Evolutionary conservation across 192 early-diverging fungal genomes (phyloP).

Genomic region (Mortierella antarctica): DNA sequence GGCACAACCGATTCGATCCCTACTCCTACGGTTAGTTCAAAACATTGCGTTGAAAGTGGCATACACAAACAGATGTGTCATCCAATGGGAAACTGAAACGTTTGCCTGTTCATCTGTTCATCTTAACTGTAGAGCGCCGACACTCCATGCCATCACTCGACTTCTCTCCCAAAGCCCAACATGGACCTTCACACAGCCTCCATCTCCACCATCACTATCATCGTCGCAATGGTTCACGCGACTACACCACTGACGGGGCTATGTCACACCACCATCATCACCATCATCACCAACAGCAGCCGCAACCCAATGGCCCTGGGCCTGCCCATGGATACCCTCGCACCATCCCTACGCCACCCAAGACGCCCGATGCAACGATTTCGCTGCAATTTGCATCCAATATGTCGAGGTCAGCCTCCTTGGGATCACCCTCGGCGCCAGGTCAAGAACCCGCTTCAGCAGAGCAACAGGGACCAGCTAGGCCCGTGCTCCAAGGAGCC

Average conservation of each 20-base stretch:
- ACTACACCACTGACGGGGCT: constrained; percentile 12
- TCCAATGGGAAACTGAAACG: background rate
- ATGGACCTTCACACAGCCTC: background rate
- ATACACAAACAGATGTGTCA: background rate
- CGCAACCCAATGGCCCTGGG: constrained; percentile 18
- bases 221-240: constrained; percentile 35
- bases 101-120: background rate
- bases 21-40: constrained; percentile 28
- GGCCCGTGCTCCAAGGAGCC: constrained; percentile 39
- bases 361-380: constrained; percentile 40
- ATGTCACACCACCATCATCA: constrained; percentile 1
- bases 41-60: background rate
- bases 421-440: constrained; percentile 31
- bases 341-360: constrained; percentile 43
- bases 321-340: constrained; percentile 22
- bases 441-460: background rate
- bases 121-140: constrained; percentile 29
- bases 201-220: constrained; percentile 10
- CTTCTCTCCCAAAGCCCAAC: constrained; percentile 47
- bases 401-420: constrained; percentile 40
- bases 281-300: constrained; percentile 12
- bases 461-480: constrained; percentile 13
- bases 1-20: constrained; percentile 43
- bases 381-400: constrained; percentile 35
- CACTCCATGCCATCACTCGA: constrained; percentile 51